Conservation (phyloP, 305 asterid genomes). For the Rubia peregrina region DNA sequence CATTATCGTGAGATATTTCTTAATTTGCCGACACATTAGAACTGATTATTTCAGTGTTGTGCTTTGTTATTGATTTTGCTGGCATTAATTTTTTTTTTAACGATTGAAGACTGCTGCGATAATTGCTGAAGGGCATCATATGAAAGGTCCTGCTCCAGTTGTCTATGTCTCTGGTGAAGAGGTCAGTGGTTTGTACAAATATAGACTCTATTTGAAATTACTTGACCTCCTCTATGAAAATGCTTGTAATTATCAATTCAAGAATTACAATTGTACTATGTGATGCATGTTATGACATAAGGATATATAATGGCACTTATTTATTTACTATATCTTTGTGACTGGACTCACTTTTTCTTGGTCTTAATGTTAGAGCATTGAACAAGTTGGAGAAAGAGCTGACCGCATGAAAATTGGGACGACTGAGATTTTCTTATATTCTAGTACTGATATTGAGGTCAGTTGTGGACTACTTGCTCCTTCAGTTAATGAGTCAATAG, state of each 20-base stretch:
- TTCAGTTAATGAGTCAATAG: background rate
- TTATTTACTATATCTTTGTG: background rate
- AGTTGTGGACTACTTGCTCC: constrained; percentile 6
- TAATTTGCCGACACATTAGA: constrained; percentile 6
- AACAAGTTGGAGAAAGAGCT: constrained; percentile 92
- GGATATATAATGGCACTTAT: background rate
- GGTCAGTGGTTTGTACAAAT: constrained; percentile 31
- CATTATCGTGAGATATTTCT: background rate
- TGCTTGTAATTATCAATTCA: background rate
- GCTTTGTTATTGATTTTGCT: constrained; percentile 18
- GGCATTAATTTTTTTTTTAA: constrained; percentile 19
- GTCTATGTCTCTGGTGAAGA: constrained; percentile 98
- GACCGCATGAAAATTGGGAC: constrained; percentile 65
- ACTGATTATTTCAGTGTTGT: constrained; percentile 4
- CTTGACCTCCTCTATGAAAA: background rate
- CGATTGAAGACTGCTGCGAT: constrained; percentile 73
- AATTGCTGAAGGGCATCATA: constrained; percentile 53
- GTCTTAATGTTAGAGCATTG: constrained; percentile 63
- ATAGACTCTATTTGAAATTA: background rate
- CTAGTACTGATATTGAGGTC: constrained; percentile 94
- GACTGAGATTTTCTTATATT: constrained; percentile 56
- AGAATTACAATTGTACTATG: background rate
- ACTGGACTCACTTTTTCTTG: background rate
- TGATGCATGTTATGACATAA: constrained; percentile 1
- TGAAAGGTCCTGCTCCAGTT: constrained; percentile 50